Evolutionary conservation across 495 filamentous ascomycete genomes (phyloP), one percentile per base, ranked within the genome.

Genomic region (Aspergillus sclerotiicarbonarius): DNA sequence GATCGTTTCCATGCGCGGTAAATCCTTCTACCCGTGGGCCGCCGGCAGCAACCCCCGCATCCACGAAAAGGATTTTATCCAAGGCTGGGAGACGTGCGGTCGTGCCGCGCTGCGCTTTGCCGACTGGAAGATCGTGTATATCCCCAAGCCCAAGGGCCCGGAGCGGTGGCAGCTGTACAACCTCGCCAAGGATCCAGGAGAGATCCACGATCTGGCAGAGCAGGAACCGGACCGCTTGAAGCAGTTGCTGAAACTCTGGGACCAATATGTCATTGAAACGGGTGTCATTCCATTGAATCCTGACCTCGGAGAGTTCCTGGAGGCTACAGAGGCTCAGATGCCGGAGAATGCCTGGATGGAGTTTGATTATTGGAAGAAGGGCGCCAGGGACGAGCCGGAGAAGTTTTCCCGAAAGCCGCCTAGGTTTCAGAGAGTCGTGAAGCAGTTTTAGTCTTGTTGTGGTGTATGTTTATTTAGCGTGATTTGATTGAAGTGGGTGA

Each of bases 271-370:
- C 15, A 58, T 85, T 12, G 84, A 87, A 67, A 84, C 81, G 0
- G 84, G 84, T 4, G 81, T 85, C 1, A 70, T 84, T 19, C 74
- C 76, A 25, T 57, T 79, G 31, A 69, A 70, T 32, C 74, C 73
- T 10, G 73, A 76, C 55, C 61, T 78, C 5, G 75, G 74, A 1
- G 67, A 69, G 2, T 79, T 79, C 47, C 20, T 86, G 19, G 81
- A 80, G 51, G 82, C 82, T 3, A 85, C 79, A 55, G 84, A 87
- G 71, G 81, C 79, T 45, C 84, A 87, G 76, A 87, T 87, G 84
- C 77, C 77, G 1, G 84, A 87, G 65, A 82, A 85, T 69, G 82
- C 77, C 6, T 87, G 84, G 84, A 87, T 87, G 75, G 83, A 86
- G 75, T 87, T 82, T 68, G 82, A 86, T 70, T 87, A 87, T 48